Evolutionary conservation across 805 yeast genomes (phyloP).

Genomic region (Wickerhamomyces sydowiorum): DNA sequence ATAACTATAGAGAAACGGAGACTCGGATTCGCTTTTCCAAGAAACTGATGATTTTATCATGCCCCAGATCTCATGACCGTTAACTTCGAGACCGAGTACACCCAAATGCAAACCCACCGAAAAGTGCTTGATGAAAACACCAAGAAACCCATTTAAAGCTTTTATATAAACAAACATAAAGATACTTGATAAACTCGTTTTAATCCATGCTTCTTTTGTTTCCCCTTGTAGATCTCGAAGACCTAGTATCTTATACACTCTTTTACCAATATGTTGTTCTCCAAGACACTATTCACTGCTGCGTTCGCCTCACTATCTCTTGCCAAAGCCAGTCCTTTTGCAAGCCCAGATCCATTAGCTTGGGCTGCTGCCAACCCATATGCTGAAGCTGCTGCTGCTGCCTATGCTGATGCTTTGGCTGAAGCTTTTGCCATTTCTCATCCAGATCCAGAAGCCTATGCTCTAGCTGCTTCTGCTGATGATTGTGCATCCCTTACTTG

Average conservation of each 20-base stretch:
- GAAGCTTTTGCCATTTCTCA: slow-evolving; percentile 24
- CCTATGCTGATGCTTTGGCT: slow-evolving; percentile 21
- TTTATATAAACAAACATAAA: background rate
- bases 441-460: slow-evolving; percentile 26
- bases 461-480: slow-evolving; percentile 24
- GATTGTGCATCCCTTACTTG: slow-evolving; percentile 27
- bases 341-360: slow-evolving; percentile 11
- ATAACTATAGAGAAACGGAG: no score
- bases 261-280: background rate
- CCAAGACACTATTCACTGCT: background rate
- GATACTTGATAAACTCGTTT: no score
- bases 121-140: no score
- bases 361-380: slow-evolving; percentile 19
- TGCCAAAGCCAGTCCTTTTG: slow-evolving; percentile 2
- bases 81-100: background rate
- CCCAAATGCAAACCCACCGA: background rate
- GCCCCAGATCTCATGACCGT: background rate
- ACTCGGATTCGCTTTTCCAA: no score
- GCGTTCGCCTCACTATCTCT: slow-evolving; percentile 2
- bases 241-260: no score
- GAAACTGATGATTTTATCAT: no score
- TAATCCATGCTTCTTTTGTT: no score
- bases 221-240: no score
- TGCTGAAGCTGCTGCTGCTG: slow-evolving; percentile 19
- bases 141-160: background rate